Evolutionary conservation across 805 yeast species (phyloP), one percentile per base, ranked within the genome.

Genomic region (Candida bentonensis): DNA sequence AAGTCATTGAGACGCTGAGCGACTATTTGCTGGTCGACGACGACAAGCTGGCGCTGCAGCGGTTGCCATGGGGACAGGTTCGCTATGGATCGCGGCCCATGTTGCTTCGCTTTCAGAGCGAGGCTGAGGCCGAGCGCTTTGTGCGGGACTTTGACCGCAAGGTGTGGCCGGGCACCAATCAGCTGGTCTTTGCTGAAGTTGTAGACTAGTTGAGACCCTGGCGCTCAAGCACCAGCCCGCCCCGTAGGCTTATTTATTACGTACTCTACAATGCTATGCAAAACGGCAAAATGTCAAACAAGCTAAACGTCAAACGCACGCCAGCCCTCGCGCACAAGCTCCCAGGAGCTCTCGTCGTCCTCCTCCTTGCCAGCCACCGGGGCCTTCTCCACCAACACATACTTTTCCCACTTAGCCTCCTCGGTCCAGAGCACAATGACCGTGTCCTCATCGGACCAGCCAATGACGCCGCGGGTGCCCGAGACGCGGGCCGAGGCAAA

Each of bases 361-460:
- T 5, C 20, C 17, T 30, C 17, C 17, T 9, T 30, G 7, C 7
- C 46, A 43, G 36, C 23, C 21, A 39, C n/a, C 46, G 4, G 39
- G 27, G 61, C 64, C 46, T 65, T 72, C 51, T 79, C 86, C 13
- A 75, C 67, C 28, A 89, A 76, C 13, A 69, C 76, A 59, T 82
- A 89, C 58, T 82, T 85, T 57, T 89, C 96, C 95, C 96, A 85
- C 23, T 78, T 77, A 3, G 80, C 79, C 48, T 76, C 70, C 36
- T 65, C 62, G 46, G 74, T 72, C 95, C 96, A 87, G 2, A 89
- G 64, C 1, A 88, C 70, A 0, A 86, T 70, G 3, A 89, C 63
- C 11, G 81, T 69, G 49, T 78, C 85, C 50, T 83, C 86, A 4
- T 78, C 78, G 1, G 79, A 68, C 94, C 94, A 85, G 1, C 89